Conservation (phyloP, 1,284 basidiomycete species). For the Boletus semigastroideus region DNA sequence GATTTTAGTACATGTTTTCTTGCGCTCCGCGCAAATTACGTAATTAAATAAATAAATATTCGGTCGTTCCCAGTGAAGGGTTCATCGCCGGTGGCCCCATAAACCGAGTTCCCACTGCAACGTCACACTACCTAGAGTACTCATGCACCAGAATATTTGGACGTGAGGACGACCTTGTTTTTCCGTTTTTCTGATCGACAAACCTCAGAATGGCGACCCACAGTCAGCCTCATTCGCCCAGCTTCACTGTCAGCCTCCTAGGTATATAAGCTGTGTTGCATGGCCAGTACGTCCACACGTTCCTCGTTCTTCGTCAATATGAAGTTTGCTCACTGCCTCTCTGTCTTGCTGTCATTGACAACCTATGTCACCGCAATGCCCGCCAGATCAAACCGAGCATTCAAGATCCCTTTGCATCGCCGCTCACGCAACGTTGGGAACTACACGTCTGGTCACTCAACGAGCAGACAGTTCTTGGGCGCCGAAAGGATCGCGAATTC, state of each 20-base stretch:
- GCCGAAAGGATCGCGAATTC: background rate
- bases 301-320: constrained; percentile 3
- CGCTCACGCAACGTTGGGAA: background rate
- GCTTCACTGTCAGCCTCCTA: constrained; percentile 15
- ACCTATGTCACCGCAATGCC: constrained; percentile 10
- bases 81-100: no score
- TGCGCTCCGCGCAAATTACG: no score
- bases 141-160: no score
- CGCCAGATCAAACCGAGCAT: constrained; percentile 3
- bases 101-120: no score
- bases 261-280: constrained; percentile 10
- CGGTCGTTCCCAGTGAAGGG: no score
- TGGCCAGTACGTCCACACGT: background rate
- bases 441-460: background rate
- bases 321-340: constrained; percentile 5
- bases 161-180: no score
- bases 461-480: background rate
- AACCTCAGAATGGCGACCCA: no score
- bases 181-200: no score
- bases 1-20: no score
- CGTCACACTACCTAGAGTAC: no score
- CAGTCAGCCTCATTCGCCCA: constrained; percentile 17
- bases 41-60: no score
- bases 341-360: background rate
- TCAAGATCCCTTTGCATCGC: constrained; percentile 14